Evolutionary conservation across 306 rosid species (phyloP), one percentile per base, ranked within the genome.

Genomic region (Trifolium pratense): DNA sequence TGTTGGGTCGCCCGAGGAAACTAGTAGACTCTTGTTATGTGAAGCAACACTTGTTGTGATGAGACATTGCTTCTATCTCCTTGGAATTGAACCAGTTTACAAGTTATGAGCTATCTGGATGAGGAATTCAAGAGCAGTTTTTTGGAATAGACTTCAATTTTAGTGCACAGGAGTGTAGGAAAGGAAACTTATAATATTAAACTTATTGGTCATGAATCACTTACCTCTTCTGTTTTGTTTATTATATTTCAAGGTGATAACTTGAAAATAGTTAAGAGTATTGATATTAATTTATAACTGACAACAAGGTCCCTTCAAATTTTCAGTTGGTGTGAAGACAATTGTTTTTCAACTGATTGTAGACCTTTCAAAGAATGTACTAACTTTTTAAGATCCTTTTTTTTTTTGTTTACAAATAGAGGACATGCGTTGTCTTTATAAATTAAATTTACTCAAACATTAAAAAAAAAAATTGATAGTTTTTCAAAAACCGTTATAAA

Each of bases 11-110:
- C 34, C 52, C 4, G 34, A 65, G 53, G 70, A 65, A 65, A 65
- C 70, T 6, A 65, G 70, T 65, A 12, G 70, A 40, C 53, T 65
- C 52, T 65, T 65, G 52, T 87, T 91, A 42, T 94, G 97, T 73
- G 98, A 94, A 84, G 97, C 97, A 64, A 91, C 98, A 0, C 91
- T 90, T 73, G 78, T 58, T 21, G 97, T 94, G 84, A 94, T 91
- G 95, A 85, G 96, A 34, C 84, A 91, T 62, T 91, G 97, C 84
- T 94, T 91, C 70, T 4, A 89, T 80, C 89, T 94, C 37, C 95
- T 91, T 0, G 98, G 98, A 45, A 91, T 94, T 20, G 89, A 70
- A 20, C 96, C 97, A 25, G 97, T 94, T 67, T 84, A 89, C 89
- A 94, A 86, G 89, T 85, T 91, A 78, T 91, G 76, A 75, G 9